Conservation (phyloP, 768 basidiomycete genomes). For the Stropharia rugosoannulata region DNA sequence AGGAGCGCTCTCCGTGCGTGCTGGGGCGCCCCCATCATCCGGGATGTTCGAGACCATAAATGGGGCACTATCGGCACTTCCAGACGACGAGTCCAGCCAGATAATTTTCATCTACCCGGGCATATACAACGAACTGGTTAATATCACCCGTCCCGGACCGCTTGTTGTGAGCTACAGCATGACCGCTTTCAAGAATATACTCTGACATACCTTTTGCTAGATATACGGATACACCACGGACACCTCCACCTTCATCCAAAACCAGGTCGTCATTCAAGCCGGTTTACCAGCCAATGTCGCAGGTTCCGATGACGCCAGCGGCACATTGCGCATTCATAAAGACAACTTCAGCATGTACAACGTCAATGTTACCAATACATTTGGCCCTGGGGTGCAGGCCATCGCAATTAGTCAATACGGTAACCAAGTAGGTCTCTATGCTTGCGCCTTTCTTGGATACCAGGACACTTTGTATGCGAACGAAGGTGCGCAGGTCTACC, state of each 20-base stretch:
- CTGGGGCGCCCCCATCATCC: constrained; percentile 27
- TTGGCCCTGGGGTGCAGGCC: constrained; percentile 41
- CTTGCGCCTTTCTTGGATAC: constrained; percentile 41
- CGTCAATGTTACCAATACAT: constrained; percentile 44
- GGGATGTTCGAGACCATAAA: constrained; percentile 39
- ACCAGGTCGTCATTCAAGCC: constrained; percentile 28
- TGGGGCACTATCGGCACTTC: constrained; percentile 38
- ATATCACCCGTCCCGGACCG: constrained; percentile 43
- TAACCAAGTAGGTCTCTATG: constrained; percentile 39
- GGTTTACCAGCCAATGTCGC: constrained; percentile 24
- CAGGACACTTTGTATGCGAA: constrained; percentile 48
- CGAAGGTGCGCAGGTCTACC: constrained; percentile 45
- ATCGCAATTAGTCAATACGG: constrained; percentile 49
- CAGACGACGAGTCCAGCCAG: constrained; percentile 32
- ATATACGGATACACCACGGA: constrained; percentile 37
- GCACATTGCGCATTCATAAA: constrained; percentile 46
- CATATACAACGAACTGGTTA: constrained; percentile 41
- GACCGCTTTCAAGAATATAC: too few species aligned
- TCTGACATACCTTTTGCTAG: constrained; percentile 18
- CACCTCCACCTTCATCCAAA: constrained; percentile 24
- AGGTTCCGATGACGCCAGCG: constrained; percentile 32
- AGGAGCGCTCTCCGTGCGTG: constrained; percentile 40
- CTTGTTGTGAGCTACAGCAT: constrained; percentile 29
- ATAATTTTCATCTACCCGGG: constrained; percentile 47
- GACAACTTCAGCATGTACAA: constrained; percentile 47